Evolutionary conservation across 2,329 filamentous ascomycete species (phyloP).

Genomic region (Penicillium sp.): DNA sequence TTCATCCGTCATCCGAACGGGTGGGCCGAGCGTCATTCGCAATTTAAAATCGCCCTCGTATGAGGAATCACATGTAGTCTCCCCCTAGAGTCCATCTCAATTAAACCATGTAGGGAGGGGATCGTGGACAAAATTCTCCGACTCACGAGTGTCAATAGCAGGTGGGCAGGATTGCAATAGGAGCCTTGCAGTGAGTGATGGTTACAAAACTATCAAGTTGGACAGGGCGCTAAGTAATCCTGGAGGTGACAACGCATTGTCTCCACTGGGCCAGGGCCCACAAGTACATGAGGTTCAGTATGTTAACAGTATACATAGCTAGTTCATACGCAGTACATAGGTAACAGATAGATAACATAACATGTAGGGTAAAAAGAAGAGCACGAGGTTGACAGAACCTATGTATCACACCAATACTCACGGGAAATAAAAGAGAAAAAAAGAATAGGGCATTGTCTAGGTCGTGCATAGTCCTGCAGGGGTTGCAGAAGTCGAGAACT

Average conservation of each 20-base stretch:
- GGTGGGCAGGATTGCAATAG: constrained; percentile 3
- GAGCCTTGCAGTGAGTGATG: not conserved
- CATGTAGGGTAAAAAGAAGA: not conserved
- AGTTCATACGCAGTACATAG: no score
- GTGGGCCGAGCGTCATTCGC: constrained; percentile 18
- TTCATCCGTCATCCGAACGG: constrained; percentile 5
- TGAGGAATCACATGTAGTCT: constrained; percentile 15
- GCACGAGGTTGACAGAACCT: not conserved
- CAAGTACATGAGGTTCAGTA: not conserved
- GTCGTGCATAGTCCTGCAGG: not conserved
- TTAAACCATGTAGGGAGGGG: constrained; percentile 17
- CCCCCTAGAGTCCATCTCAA: constrained; percentile 13
- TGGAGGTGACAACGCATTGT: constrained; percentile 6
- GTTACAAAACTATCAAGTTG: not conserved
- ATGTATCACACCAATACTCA: not conserved
- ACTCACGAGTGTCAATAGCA: constrained; percentile 12
- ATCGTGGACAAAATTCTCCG: constrained; percentile 22
- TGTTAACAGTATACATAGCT: not conserved
- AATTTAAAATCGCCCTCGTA: not conserved
- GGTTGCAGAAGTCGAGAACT: constrained; percentile 6
- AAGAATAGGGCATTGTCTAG: not conserved
- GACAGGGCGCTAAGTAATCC: not conserved
- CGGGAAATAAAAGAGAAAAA: not conserved
- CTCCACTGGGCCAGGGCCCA: constrained; percentile 3
- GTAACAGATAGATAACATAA: no score